phyloP scores from a whole-genome alignment of 306 rosid genomes.

The cucumber (Cucumis sativus) region DNA sequence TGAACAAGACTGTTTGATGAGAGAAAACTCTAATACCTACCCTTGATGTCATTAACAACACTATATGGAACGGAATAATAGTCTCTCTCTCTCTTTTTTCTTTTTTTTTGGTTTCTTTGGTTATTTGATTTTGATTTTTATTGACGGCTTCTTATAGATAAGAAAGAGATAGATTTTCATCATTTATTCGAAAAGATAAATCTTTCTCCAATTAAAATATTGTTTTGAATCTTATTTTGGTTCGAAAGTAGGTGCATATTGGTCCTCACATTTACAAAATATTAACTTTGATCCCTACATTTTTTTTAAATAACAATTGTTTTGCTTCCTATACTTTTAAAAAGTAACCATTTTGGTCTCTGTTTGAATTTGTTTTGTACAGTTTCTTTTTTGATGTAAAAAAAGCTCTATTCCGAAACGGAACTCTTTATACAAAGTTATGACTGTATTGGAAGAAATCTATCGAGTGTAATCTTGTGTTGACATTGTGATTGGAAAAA shows the following conservation, averaged over 20 bases:
- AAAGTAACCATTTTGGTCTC: neutral
- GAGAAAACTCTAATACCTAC: constrained; percentile 45
- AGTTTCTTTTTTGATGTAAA: no score
- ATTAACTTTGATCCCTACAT: neutral
- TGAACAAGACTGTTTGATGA: neutral
- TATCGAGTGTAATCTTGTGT: neutral
- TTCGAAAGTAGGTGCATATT: neutral
- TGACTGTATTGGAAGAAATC: neutral
- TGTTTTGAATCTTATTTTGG: neutral
- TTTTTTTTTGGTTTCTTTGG: neutral
- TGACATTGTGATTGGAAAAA: neutral
- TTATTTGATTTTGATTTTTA: neutral
- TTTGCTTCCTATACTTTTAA: neutral
- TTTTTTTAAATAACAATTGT: neutral
- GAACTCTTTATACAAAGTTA: neutral
- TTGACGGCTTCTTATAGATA: neutral
- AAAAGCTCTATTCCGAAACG: no score
- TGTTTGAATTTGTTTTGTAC: no score
- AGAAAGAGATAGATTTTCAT: neutral
- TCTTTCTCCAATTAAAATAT: neutral
- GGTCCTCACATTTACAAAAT: neutral
- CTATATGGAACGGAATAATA: constrained; percentile 75
- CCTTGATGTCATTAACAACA: constrained; percentile 82
- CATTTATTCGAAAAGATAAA: neutral
- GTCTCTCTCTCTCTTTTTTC: constrained; percentile 31